Base-by-base conservation (phyloP, 805 yeast genomes). In the Kodamaea leandrae region DNA sequence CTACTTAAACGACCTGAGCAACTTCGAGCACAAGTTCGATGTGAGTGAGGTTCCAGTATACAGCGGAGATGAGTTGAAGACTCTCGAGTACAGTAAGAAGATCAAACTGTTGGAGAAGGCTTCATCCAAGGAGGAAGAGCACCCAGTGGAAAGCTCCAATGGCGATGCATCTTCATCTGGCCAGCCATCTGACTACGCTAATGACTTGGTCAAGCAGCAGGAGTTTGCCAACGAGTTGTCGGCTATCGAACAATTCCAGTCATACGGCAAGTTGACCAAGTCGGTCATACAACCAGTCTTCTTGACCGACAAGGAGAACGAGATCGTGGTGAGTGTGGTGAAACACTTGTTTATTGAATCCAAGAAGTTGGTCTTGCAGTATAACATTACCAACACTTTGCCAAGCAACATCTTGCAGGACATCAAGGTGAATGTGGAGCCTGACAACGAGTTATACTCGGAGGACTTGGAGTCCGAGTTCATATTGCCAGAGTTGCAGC, bases 281-380 rank as follows among this genome's bases (percentile, higher is more conserved):
- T 77, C 90, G 6, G 81, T 95, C 2, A 58, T 66, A 26, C 62
- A 71, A 25, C 68, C 68, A 30, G 70, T 78, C 42, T 79, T 83
- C 50, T 77, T 91, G 55, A 90, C 98, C 16, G 99, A 93, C 61
- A 74, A 77, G 45, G 98, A 90, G 61, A 88, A 95, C 46, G 99
- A 93, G 66, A 88, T 89, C 61, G 90, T 88, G 32, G 95, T 93
- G 45, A 76, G 75, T 39, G 90, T 84, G 25, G 72, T 86, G 42
- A 90, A 87, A 63, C 98, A 90, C 60, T 66, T 90, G 42, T 93
- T 86, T 64, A 53, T 66, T 34, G 79, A 78, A 46, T 69, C 77
- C 12, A 82, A 85, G 54, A 69, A 83, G 55, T 78, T 91, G 47
- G 79, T 82, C 23, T 64, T 89, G 49, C 96, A 91, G 68, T 91